Evolutionary conservation across 805 yeast genomes (phyloP), one percentile per base, ranked within the genome.

Genomic region (Starmerella apicola): DNA sequence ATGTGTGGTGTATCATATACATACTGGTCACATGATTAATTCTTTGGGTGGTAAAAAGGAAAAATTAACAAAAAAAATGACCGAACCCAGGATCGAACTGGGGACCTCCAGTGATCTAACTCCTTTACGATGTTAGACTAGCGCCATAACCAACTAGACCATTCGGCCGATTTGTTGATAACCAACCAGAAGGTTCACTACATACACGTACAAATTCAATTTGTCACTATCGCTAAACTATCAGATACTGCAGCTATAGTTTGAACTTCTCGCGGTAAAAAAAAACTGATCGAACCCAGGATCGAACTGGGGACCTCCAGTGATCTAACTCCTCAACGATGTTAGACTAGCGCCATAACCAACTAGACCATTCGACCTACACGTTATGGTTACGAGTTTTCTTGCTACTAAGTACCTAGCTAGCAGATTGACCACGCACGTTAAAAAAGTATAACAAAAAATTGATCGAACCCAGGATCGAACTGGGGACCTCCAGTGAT

Each of bases 231-330:
- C n/a, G n/a, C n/a, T n/a, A n/a, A n/a, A n/a, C n/a, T n/a, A n/a
- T n/a, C n/a, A n/a, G n/a, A n/a, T n/a, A n/a, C n/a, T n/a, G n/a
- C n/a, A n/a, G n/a, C n/a, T n/a, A n/a, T n/a, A n/a, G n/a, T n/a
- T n/a, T n/a, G n/a, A n/a, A n/a, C n/a, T n/a, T n/a, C n/a, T n/a
- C n/a, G n/a, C n/a, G n/a, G 10, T 23, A 23, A 37, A 33, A 28
- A 44, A 46, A 37, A 41, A 38, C 23, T 46, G 51, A 46, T 42
- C 51, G 50, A 41, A 47, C 51, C 47, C 51, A 47, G 51, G 51
- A 45, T 47, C 51, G 51, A 47, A 47, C 51, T 47, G 51, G 47
- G 51, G 49, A 47, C 51, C 51, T 47, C 51, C 51, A 46, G 51
- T 45, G 49, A 37, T 28, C 51, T 47, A 46, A 45, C 43, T 42